A percentile compares a stretch with the other conserved stretches of the same genome.
These are phyloP conservation scores for Pisolithus orientalis DNA, from an alignment of 768 basidiomycete species.

Conservation along the genomic window DNA sequence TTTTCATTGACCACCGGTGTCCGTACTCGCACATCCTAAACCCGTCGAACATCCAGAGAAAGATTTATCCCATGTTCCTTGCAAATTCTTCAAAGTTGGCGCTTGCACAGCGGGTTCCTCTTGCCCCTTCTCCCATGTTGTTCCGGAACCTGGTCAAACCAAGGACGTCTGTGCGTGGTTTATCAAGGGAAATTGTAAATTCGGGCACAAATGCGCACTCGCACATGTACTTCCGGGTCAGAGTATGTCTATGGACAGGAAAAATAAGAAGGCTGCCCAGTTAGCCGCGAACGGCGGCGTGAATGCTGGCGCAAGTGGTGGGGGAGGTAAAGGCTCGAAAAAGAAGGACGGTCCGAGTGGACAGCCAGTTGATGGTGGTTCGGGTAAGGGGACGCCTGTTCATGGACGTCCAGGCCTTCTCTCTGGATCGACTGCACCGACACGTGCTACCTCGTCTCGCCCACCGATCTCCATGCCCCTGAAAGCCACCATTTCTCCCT, in stretches of 20 bases:
- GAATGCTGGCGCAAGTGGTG: constrained; percentile 18
- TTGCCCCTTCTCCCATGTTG: constrained; percentile 89
- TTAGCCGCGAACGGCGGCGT: constrained; percentile 45
- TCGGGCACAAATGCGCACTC: constrained; percentile 80
- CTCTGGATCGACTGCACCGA: constrained; percentile 65
- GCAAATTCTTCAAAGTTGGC: constrained; percentile 95
- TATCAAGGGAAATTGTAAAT: constrained; percentile 88
- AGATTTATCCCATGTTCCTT: constrained; percentile 93
- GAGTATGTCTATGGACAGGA: constrained; percentile 90
- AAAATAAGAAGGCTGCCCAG: constrained; percentile 94
- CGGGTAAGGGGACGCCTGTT: constrained; percentile 3
- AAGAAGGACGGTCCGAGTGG: constrained; percentile 31
- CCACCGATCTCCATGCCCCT: constrained; percentile 61
- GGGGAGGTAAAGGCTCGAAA: constrained; percentile 28
- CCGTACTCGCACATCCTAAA: neutral
- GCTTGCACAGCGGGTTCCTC: constrained; percentile 90
- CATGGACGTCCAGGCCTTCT: constrained; percentile 21
- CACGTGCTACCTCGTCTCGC: constrained; percentile 45
- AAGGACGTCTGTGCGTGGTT: constrained; percentile 88
- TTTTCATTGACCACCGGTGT: constrained; percentile 6
- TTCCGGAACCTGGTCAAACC: constrained; percentile 66
- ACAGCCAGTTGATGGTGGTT: constrained; percentile 10
- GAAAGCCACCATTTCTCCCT: constrained; percentile 68
- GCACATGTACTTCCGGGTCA: constrained; percentile 94
- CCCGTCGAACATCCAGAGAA: constrained; percentile 44